These are phyloP conservation scores for Sphenostylis stenocarpa DNA, from an alignment of 306 rosid species.

Conservation along the genomic window DNA sequence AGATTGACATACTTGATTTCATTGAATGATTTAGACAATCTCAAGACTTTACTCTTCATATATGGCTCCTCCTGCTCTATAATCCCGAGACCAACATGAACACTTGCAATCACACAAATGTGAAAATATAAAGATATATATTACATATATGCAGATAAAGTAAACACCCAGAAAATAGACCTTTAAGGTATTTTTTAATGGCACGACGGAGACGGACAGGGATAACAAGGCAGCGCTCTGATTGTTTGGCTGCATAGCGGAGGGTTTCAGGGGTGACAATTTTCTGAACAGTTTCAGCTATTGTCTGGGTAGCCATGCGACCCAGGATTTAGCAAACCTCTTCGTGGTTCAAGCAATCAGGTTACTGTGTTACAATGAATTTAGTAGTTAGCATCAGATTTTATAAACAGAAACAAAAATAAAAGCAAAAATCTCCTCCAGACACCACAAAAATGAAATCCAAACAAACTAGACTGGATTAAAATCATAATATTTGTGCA, in stretches of 20 bases:
- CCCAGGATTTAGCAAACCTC: conserved; percentile 20
- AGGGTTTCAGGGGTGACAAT: conserved; percentile 63
- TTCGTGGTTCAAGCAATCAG: conserved; percentile 10
- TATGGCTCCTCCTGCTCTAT: conserved; percentile 85
- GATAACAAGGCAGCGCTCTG: conserved; percentile 66
- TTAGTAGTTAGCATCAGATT: not conserved
- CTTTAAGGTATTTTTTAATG: conserved; percentile 81
- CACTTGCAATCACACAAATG: conserved; percentile 10
- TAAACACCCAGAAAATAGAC: conserved; percentile 35
- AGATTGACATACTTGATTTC: conserved; percentile 69
- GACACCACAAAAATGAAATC: not conserved
- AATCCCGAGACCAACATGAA: conserved; percentile 38
- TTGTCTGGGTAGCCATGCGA: conserved; percentile 61
- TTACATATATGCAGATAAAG: not conserved
- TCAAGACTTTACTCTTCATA: conserved; percentile 80
- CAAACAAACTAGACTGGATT: not conserved
- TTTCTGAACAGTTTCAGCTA: conserved; percentile 70
- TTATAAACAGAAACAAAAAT: not conserved
- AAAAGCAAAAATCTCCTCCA: not conserved
- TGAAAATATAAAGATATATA: not conserved
- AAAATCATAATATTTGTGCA: not conserved
- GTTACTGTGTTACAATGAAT: conserved; percentile 11
- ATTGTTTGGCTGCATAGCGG: conserved; percentile 82
- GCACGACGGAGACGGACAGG: conserved; percentile 87
- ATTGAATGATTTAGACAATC: conserved; percentile 71